phyloP scores from a whole-genome alignment of 2,329 filamentous ascomycete genomes.

The Pseudogymnoascus sp. region DNA sequence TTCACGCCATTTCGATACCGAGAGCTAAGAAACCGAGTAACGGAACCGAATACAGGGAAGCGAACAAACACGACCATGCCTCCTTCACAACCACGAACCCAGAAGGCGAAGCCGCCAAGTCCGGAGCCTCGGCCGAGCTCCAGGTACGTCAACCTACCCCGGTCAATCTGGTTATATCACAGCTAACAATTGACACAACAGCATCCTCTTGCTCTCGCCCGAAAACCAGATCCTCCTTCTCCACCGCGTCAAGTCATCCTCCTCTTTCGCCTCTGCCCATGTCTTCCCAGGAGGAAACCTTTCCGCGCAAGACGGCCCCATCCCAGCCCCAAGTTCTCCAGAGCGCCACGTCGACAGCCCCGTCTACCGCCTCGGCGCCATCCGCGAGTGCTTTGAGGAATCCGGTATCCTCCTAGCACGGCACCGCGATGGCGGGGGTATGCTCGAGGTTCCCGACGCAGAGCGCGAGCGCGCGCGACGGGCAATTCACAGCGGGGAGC shows the following conservation, averaged over 20 bases:
- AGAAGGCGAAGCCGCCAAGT: constrained; percentile 1
- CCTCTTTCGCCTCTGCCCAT: constrained; percentile 82
- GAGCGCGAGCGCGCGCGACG: constrained; percentile 59
- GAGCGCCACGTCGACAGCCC: constrained; percentile 61
- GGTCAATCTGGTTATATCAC: neutral
- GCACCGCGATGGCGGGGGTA: constrained; percentile 38
- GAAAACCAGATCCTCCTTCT: constrained; percentile 82
- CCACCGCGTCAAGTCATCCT: constrained; percentile 74
- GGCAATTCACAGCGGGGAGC: constrained; percentile 57
- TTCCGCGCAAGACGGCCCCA: constrained; percentile 64
- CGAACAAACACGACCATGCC: neutral
- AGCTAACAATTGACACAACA: constrained; percentile 30
- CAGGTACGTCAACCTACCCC: neutral
- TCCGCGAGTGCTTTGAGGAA: constrained; percentile 92
- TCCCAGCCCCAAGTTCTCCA: constrained; percentile 40
- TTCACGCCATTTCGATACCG: neutral
- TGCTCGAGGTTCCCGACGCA: constrained; percentile 53
- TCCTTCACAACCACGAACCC: neutral
- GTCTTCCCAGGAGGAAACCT: constrained; percentile 92
- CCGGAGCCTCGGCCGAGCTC: neutral
- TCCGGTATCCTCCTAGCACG: constrained; percentile 68
- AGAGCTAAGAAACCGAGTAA: neutral
- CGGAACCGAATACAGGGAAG: neutral
- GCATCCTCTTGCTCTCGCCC: constrained; percentile 77
- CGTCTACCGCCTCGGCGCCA: constrained; percentile 72